Conservation (phyloP, 2,329 filamentous ascomycete species). For the Pseudogymnoascus sp. region DNA sequence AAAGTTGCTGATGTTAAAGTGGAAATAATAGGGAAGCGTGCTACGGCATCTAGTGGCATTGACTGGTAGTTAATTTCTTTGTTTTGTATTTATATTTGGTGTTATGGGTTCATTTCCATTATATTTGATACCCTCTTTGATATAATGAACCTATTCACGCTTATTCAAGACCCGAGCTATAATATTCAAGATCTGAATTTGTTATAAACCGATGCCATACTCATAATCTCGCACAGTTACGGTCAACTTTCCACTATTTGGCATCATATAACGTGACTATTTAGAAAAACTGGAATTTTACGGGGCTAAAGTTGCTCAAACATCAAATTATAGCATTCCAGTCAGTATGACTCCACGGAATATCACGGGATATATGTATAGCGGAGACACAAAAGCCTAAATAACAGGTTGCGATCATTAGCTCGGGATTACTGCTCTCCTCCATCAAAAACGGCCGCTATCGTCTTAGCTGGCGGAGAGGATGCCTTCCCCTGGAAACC, state of each 20-base stretch:
- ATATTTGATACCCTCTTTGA: neutral
- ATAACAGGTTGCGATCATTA: neutral
- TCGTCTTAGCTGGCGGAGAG: neutral
- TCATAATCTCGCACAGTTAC: neutral
- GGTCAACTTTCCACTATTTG: neutral
- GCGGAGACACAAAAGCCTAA: neutral
- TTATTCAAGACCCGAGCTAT: neutral
- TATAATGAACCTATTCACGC: neutral
- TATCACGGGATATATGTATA: neutral
- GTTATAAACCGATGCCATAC: neutral
- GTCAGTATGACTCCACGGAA: neutral
- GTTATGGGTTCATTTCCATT: neutral
- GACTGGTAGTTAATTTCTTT: neutral
- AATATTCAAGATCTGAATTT: neutral
- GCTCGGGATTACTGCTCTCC: neutral
- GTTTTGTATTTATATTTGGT: neutral
- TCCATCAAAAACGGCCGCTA: neutral
- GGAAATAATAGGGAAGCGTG: neutral
- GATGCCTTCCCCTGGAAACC: neutral
- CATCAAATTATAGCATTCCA: neutral
- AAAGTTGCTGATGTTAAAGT: neutral
- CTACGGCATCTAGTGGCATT: neutral
- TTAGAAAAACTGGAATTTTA: neutral
- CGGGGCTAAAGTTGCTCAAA: neutral
- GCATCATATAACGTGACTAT: neutral